These are phyloP conservation scores for Arabis alpina DNA, from an alignment of 345 rosid genomes.

Conservation along the genomic window DNA sequence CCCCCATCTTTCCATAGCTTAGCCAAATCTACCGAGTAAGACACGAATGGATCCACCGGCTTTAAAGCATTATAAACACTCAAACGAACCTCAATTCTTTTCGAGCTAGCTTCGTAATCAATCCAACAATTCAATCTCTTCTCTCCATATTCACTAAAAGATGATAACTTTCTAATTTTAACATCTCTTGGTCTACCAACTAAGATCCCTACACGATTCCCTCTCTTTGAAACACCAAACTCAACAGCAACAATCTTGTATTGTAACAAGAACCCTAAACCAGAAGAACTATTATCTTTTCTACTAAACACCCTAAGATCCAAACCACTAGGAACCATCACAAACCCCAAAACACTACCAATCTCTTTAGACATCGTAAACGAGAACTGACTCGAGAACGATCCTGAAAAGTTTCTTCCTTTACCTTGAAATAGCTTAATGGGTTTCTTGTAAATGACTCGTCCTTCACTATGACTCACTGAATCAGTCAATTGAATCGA, in stretches of 20 bases:
- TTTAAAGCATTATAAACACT: slow-evolving; percentile 48
- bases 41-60: slow-evolving; percentile 70
- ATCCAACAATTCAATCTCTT: slow-evolving; percentile 77
- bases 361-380: slow-evolving; percentile 59
- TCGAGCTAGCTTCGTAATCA: slow-evolving; percentile 81
- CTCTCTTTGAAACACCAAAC: slow-evolving; percentile 61
- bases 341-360: slow-evolving; percentile 65
- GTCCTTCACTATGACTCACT: slow-evolving; percentile 53
- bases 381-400: slow-evolving; percentile 74
- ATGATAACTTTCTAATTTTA: slow-evolving; percentile 37
- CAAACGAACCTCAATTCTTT: slow-evolving; percentile 78
- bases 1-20: slow-evolving; percentile 60
- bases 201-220: slow-evolving; percentile 60
- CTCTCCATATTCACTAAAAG: slow-evolving; percentile 38
- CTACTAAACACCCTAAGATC: slow-evolving; percentile 52
- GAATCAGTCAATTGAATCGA: slow-evolving; percentile 67
- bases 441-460: slow-evolving; percentile 68
- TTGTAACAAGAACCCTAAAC: slow-evolving; percentile 20
- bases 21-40: slow-evolving; percentile 62
- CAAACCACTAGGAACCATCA: slow-evolving; percentile 58
- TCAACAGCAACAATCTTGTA: slow-evolving; percentile 45
- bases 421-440: slow-evolving; percentile 73
- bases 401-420: slow-evolving; percentile 51
- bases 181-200: slow-evolving; percentile 61
- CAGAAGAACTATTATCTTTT: slow-evolving; percentile 44